Evolutionary conservation across 768 basidiomycete species (phyloP).

Genomic region (Auricularia auricula-judae): DNA sequence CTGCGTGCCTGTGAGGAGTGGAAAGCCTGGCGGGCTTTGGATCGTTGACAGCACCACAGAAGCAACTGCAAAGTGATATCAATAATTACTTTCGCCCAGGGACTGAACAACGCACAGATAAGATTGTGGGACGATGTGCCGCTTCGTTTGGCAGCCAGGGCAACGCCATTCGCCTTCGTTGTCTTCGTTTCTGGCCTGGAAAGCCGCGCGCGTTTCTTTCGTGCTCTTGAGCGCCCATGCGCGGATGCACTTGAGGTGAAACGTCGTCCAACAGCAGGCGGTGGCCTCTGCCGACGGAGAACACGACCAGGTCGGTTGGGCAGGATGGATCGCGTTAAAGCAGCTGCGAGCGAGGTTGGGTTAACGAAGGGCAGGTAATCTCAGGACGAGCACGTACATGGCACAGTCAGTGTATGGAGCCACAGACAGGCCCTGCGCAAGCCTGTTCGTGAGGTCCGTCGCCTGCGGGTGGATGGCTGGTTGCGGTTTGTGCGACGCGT

Average conservation of each 20-base stretch:
- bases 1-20: slow-evolving; percentile 44
- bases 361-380: not conserved
- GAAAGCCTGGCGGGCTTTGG: slow-evolving; percentile 60
- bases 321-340: slow-evolving; percentile 66
- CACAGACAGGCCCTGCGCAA: slow-evolving; percentile 53
- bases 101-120: slow-evolving; percentile 37
- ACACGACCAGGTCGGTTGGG: slow-evolving; percentile 82
- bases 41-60: slow-evolving; percentile 65
- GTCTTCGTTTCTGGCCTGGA: slow-evolving; percentile 45
- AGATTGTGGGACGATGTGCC: slow-evolving; percentile 50
- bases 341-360: slow-evolving; percentile 28
- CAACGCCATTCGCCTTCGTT: slow-evolving; percentile 79
- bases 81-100: too few relatives aligned
- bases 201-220: slow-evolving; percentile 61
- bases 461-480: slow-evolving; percentile 11
- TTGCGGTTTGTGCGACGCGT: not conserved
- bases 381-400: slow-evolving; percentile 24
- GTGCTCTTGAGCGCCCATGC: slow-evolving; percentile 82
- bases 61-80: slow-evolving; percentile 26
- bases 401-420: slow-evolving; percentile 70
- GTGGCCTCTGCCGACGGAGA: slow-evolving; percentile 46
- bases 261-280: slow-evolving; percentile 75
- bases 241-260: slow-evolving; percentile 82
- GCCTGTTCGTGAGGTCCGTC: slow-evolving; percentile 68
- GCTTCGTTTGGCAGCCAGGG: slow-evolving; percentile 80